Evolutionary conservation across 352 stramenopile genomes (phyloP), one percentile per base, ranked within the genome.

Genomic region (Phytophthora pistaciae): DNA sequence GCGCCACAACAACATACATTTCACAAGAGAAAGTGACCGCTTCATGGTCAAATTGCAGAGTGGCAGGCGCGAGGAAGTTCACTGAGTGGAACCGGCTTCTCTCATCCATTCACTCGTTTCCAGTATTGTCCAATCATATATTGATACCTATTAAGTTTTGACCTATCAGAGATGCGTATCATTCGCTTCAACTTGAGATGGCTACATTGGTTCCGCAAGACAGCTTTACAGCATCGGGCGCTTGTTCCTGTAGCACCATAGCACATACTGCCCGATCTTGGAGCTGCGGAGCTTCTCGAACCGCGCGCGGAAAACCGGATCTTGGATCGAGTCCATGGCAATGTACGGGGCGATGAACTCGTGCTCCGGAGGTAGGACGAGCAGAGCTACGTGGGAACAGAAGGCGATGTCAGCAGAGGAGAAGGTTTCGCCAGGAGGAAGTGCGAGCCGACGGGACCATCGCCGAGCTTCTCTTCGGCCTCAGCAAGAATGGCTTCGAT

Each of bases 201-300:
- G 36, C 29, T 44, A 44, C 27, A 44, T 46, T 52, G 18, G 18
- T 52, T 27, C 25, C 3, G 38, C 14, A 25, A 3, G 3, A 20
- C 46, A 54, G 46, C 16, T 20, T 31, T 31, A 18, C 11, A 20
- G n/a, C 48, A 29, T 29, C 20, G 81, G 79, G 11, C 81, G 83
- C 16, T 80, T 76, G 70, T 88, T 68, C 65, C 72, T 66, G 74
- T 89, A 91, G 74, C 83, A 88, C 79, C 79, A 89, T 10, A 74
- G 65, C 31, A 88, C 80, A 23, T 78, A 87, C 56, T 84, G 60
- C 3, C 64, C 83, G 18, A 75, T 70, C 60, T 84, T 86, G 38
- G 80, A 88, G 14, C 33, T 33, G 27, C 69, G 66, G 0, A 89
- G 57, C 29, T 62, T 49, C 44, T 84, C 64, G 36, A 82, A 55